Conservation (phyloP, 192 early-diverging fungal species). For the Oehlia diaphana region DNA sequence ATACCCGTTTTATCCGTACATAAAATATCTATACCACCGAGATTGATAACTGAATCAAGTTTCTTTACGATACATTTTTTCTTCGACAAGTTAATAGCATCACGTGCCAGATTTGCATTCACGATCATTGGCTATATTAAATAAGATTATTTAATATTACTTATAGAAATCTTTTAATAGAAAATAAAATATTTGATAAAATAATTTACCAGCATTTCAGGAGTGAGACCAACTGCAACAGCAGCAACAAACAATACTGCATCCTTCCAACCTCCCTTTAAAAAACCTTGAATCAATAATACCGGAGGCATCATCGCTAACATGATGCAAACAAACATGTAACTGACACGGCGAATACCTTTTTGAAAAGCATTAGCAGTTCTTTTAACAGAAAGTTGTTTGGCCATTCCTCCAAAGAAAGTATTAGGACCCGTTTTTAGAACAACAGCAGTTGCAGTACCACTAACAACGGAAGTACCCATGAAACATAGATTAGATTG, state of each 20-base stretch:
- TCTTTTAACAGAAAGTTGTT: slow-evolving; percentile 33
- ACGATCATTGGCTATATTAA: slow-evolving; percentile 45
- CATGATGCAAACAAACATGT: slow-evolving; percentile 47
- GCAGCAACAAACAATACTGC: slow-evolving; percentile 50
- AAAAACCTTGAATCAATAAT: slow-evolving; percentile 45
- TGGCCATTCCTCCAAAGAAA: slow-evolving; percentile 48
- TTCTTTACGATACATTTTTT: slow-evolving; percentile 51
- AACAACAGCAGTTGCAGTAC: slow-evolving; percentile 50
- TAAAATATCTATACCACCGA: slow-evolving; percentile 49
- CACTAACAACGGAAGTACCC: slow-evolving; percentile 49
- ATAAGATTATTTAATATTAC: background rate
- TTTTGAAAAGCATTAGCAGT: slow-evolving; percentile 46
- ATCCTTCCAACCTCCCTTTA: slow-evolving; percentile 35
- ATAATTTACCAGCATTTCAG: slow-evolving; percentile 49
- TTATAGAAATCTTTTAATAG: too few species aligned
- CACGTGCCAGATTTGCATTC: slow-evolving; percentile 52
- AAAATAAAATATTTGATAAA: background rate
- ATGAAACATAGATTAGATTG: slow-evolving; percentile 42
- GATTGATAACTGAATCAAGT: slow-evolving; percentile 46
- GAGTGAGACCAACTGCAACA: slow-evolving; percentile 51
- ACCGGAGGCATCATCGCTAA: slow-evolving; percentile 47
- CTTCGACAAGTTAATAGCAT: slow-evolving; percentile 45
- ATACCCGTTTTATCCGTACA: slow-evolving; percentile 52
- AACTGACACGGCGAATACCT: slow-evolving; percentile 47
- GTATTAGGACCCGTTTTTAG: slow-evolving; percentile 45